Evolutionary conservation across 352 stramenopile species (phyloP).

Genomic region (Vaucheria bursata): DNA sequence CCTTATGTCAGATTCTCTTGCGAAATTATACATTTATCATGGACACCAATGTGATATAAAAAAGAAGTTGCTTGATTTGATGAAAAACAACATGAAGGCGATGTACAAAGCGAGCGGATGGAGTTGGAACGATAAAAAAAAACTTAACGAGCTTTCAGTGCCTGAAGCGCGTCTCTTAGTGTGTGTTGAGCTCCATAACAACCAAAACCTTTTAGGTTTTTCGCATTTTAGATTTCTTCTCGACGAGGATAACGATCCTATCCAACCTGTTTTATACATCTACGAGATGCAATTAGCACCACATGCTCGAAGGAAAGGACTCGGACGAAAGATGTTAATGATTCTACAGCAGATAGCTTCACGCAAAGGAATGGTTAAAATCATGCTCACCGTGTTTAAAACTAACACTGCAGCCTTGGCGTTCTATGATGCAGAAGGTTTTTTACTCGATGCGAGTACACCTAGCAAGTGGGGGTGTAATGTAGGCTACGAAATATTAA

Average conservation of each 20-base stretch:
- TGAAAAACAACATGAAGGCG: constrained; percentile 53
- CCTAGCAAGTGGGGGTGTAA: background rate
- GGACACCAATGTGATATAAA: no score
- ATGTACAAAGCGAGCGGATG: constrained; percentile 53
- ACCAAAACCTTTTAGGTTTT: constrained; percentile 46
- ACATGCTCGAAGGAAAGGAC: constrained; percentile 41
- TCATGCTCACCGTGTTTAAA: constrained; percentile 3
- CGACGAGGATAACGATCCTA: constrained; percentile 45
- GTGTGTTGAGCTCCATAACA: background rate
- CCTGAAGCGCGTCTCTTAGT: constrained; percentile 49
- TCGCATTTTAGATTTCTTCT: constrained; percentile 53
- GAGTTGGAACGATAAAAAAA: constrained; percentile 52
- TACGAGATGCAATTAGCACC: constrained; percentile 55
- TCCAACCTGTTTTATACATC: constrained; percentile 52
- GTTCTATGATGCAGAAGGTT: background rate
- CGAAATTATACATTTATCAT: no score
- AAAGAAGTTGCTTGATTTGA: constrained; percentile 48
- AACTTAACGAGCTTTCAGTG: constrained; percentile 50
- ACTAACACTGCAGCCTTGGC: background rate
- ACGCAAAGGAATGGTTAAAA: background rate
- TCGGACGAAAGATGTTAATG: constrained; percentile 45
- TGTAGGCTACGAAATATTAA: background rate
- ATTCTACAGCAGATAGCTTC: constrained; percentile 11
- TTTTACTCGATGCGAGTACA: background rate
- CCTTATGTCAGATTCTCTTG: no score